Base-by-base conservation (phyloP, 495 filamentous ascomycete genomes). In the Xylaria bambusicola region DNA sequence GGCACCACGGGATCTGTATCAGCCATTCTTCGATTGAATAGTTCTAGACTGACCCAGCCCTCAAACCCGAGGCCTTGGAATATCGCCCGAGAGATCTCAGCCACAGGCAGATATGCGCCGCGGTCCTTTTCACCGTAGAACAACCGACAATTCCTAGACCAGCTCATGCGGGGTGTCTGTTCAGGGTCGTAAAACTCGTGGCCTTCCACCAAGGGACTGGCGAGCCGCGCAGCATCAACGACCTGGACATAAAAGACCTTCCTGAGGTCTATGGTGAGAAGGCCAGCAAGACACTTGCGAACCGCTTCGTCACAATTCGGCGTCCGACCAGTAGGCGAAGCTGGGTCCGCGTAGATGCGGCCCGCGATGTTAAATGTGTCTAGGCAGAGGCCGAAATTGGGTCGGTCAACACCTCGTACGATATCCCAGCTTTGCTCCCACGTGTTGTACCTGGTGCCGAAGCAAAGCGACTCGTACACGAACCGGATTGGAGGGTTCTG, bases 201-300 rank as follows among this genome's bases (percentile, higher is more conserved):
- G 7, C 76, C 80, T 33, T 79, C 74, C 3, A 84, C 72, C 3
- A 93, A 73, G 6, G 88, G 88, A 18, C 75, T 64, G 1, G 60
- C 54, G 1, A 92, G 75, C 23, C 82, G 76, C 69, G 90, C 88
- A 13, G 85, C 91, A 61, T 95, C 89, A 9, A 89, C 88, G 31
- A 93, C 78, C 73, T 95, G 90, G 6, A 93, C 80, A 62, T 88
- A 91, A 67, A 91, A 91, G 6, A 95, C 78, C 75, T 92, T 93
- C 36, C 73, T 68, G 3, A 85, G 72, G 50, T 90, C 84, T 36
- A 93, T 75, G 0, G 71, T 60, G 0, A 84, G 72, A 29, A 94
- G 75, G 45, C 77, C 75, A 8, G 73, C 68, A 38, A 95, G 73
- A 3, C 86, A 88, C 9, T 73, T 75, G 20, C 72, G 69, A 13